Base-by-base conservation (phyloP, 495 filamentous ascomycete genomes). In the Trichoderma gamsii region DNA sequence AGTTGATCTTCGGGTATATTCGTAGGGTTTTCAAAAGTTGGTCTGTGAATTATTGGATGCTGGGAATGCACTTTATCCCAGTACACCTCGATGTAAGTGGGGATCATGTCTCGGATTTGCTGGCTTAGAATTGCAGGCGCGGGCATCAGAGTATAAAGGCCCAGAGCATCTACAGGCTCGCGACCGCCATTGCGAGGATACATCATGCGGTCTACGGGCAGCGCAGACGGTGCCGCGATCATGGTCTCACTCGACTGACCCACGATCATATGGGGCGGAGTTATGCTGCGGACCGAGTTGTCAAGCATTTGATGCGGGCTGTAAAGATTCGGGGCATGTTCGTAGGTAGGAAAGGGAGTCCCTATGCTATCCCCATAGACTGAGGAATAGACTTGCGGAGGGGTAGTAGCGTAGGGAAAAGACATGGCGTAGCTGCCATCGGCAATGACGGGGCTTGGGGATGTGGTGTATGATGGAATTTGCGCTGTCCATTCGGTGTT, bases 21-120 rank as follows among this genome's bases (percentile, higher is more conserved):
- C 8, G 72, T 72, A 29, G 69, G 73, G 13, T 71, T 74, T 68
- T 83, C 76, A 59, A 77, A 74, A 52, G 75, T 76, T 12, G 70
- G 72, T 63, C 76, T 74, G 72, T 84, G 81, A 21, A 83, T 75
- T 23, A 84, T 49, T 46, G 81, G 81, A 52, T 79, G 73, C 67
- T 73, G 46, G 64, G 76, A 75, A 70, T 82, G 77, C 63, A 81
- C 78, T 41, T 71, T 73, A 43, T 73, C 72, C 81, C 80, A 83
- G 74, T 83, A 84, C 61, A 76, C 71, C 16, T 76, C 76, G 61
- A 84, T 70, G 66, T 84, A 84, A 59, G 70, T 71, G 61, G 80
- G 76, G 56, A 79, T 73, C 13, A 72, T 72, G 27, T 66, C 69
- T 6, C 69, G 73, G 56, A 79, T 74, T 18, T 76, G 69, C 46